Conservation (phyloP, 2,329 filamentous ascomycete genomes). For the Aureobasidium subglaciale region DNA sequence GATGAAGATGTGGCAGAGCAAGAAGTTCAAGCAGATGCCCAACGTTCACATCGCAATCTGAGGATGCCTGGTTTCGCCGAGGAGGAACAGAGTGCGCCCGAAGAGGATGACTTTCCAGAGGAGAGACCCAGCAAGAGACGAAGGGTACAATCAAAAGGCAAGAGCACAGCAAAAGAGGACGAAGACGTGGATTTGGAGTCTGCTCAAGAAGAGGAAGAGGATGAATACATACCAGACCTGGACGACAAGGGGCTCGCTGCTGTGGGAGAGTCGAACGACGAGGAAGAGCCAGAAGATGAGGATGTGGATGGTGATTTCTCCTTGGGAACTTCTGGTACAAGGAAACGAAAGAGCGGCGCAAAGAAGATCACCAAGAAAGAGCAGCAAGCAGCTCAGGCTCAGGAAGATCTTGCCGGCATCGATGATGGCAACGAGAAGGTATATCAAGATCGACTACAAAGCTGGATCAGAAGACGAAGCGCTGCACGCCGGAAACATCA, state of each 20-base stretch:
- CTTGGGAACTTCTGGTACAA: conserved; percentile 32
- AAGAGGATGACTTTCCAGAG: conserved; percentile 30
- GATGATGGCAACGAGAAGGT: conserved; percentile 85
- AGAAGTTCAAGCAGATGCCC: conserved; percentile 23
- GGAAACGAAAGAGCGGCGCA: conserved; percentile 29
- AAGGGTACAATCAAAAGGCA: conserved; percentile 26
- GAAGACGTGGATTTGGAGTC: conserved; percentile 18
- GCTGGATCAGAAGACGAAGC: conserved; percentile 63
- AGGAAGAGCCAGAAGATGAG: conserved; percentile 28
- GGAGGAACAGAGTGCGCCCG: conserved; percentile 23
- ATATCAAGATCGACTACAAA: conserved; percentile 67
- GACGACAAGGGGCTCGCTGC: conserved; percentile 34
- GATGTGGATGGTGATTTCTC: conserved; percentile 30
- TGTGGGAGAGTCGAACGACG: conserved; percentile 33
- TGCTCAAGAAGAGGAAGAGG: conserved; percentile 34
- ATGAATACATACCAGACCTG: conserved; percentile 34
- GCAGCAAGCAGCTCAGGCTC: conserved; percentile 22
- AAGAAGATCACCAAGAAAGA: conserved; percentile 26
- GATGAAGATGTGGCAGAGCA: conserved; percentile 33
- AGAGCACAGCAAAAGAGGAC: conserved; percentile 15
- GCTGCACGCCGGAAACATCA: conserved; percentile 45
- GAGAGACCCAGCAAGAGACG: conserved; percentile 36
- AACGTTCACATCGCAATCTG: conserved; percentile 41
- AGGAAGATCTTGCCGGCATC: conserved; percentile 55
- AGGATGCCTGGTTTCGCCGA: conserved; percentile 42